Conservation (phyloP, 805 yeast species). For the Debaryomyces tyrocola region DNA sequence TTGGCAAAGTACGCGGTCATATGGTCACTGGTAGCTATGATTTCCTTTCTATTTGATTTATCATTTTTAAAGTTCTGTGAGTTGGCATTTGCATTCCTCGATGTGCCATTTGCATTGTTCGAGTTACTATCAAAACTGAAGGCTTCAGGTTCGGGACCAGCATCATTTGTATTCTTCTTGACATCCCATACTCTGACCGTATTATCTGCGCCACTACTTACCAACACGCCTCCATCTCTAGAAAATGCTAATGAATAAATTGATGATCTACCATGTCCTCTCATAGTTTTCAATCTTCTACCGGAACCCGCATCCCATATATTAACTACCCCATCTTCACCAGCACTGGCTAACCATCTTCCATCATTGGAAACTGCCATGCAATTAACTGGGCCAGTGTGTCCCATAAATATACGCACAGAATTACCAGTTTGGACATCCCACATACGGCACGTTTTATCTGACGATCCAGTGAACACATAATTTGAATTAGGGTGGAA, state of each 20-base stretch:
- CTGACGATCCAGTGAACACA: slow-evolving; percentile 92
- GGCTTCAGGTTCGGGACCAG: slow-evolving; percentile 76
- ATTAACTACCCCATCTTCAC: slow-evolving; percentile 85
- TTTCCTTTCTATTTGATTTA: slow-evolving; percentile 60
- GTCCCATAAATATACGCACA: slow-evolving; percentile 90
- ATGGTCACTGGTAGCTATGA: slow-evolving; percentile 84
- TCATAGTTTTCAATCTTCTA: slow-evolving; percentile 82
- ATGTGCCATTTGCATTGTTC: slow-evolving; percentile 5
- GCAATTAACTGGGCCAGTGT: slow-evolving; percentile 82
- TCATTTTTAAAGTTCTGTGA: slow-evolving; percentile 23
- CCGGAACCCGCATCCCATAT: slow-evolving; percentile 96
- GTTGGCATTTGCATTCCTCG: slow-evolving; percentile 18
- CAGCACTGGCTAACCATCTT: slow-evolving; percentile 92
- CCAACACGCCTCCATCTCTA: slow-evolving; percentile 83
- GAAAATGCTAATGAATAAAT: slow-evolving; percentile 84
- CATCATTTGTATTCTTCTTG: slow-evolving; percentile 78
- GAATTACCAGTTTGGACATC: slow-evolving; percentile 86
- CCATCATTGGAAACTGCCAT: slow-evolving; percentile 96
- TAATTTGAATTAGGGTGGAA: slow-evolving; percentile 97
- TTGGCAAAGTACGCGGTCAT: slow-evolving; percentile 93
- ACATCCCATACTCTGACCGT: slow-evolving; percentile 96
- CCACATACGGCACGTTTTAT: slow-evolving; percentile 98
- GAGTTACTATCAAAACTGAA: slow-evolving; percentile 26
- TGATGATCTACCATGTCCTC: slow-evolving; percentile 89
- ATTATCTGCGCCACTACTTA: slow-evolving; percentile 90